Percentiles rank a stretch among this genome's conserved stretches.
These are phyloP conservation scores for Aureobasidium melanogenum DNA, from an alignment of 2,329 filamentous ascomycete species.

Conservation along the genomic window DNA sequence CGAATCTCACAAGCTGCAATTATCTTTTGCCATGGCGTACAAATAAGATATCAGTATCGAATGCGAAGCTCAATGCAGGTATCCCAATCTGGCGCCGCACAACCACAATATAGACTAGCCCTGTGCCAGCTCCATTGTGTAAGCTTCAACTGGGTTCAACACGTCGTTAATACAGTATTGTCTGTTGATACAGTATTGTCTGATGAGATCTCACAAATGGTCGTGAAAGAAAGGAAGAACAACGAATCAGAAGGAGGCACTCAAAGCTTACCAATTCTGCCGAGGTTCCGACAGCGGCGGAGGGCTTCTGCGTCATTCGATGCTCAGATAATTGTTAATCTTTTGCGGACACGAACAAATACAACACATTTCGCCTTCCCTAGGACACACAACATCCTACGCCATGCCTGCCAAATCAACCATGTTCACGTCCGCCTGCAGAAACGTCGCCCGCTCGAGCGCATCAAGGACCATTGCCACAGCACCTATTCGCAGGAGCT, in stretches of 20 bases:
- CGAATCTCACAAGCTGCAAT: background rate
- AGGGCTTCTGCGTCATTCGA: conserved; percentile 6
- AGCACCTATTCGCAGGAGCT: background rate
- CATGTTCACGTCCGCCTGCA: conserved; percentile 6
- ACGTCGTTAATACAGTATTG: too few species aligned
- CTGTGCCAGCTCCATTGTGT: background rate
- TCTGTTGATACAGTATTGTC: too few species aligned
- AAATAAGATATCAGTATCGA: too few species aligned
- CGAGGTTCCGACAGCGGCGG: conserved; percentile 1
- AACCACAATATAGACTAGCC: too few species aligned
- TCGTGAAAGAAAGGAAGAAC: background rate
- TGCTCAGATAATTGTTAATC: background rate
- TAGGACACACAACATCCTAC: background rate
- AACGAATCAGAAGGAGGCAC: background rate
- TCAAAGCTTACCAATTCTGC: conserved; percentile 4
- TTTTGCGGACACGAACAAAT: background rate
- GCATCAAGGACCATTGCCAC: conserved; percentile 4
- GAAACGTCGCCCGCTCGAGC: background rate
- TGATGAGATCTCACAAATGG: too few species aligned
- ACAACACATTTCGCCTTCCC: background rate
- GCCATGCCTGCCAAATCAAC: background rate
- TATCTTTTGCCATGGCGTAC: too few species aligned
- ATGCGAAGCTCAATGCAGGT: too few species aligned
- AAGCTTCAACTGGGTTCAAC: background rate
- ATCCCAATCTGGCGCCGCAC: too few species aligned